Base-by-base conservation (phyloP, 1,284 basidiomycete genomes). In the Salmacisia buchloeana region DNA sequence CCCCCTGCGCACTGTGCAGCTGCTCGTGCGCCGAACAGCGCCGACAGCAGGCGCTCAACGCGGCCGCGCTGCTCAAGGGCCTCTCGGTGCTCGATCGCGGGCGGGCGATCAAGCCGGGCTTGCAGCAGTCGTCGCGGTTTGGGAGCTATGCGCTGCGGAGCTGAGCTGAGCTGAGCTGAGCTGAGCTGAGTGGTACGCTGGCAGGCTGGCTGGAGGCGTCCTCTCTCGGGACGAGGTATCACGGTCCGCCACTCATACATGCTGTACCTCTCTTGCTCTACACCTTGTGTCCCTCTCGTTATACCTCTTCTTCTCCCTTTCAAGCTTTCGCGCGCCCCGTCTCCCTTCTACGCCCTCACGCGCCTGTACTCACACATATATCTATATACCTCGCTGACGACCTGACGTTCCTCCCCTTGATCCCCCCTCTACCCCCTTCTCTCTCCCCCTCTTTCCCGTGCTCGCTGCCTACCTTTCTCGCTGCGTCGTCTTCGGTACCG, bases 21-120 rank as follows among this genome's bases (percentile, higher is more conserved):
- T 73, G 72, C 35, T 63, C 63, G 49, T 73, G 72, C 21, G 70
- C 68, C 0, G 72, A 73, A 52, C 69, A 73, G 62, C 60, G 70
- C 1, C 29, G 72, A 15, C 39, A 68, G 65, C 70, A 73, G 58
- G 69, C 68, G 46, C 63, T 73, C 56, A 73, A 73, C 59, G 72
- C 71, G 41, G 70, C 67, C 10, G 72, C 72, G 9, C 64, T 73
- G 46, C 60, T 73, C 5, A 71, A 71, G 58, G 72, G 72, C 2
- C 52, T 71, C 63, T 70, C 70, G 45, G 69, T 71, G 27, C 60
- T 73, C 21, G 69, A 73, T 21, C 46, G 72, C 23, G 72, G 72
- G 1, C 58, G 72, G 23, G 70, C 69, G 49, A 64, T 73, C 56
- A 71, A 71, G 63, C 67, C 69, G 27, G 49, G 49, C 3, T 18